Evolutionary conservation across 768 basidiomycete species (phyloP), one percentile per base, ranked within the genome.

Genomic region (Termitomyces titanicus): DNA sequence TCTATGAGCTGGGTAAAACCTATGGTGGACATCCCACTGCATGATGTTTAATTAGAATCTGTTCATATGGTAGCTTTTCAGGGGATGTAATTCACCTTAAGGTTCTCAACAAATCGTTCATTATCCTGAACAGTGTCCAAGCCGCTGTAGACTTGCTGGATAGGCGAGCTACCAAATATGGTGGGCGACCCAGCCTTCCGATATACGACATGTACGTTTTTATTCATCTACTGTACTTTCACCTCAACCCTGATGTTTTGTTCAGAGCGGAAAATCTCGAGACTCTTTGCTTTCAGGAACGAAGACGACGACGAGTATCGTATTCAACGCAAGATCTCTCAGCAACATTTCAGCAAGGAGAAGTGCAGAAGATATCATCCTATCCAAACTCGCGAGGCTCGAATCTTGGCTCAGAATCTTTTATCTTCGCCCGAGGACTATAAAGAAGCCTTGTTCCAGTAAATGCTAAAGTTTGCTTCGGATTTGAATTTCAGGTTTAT

Each of bases 1-100:
- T 70, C 47, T 64, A 68, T 47, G 49, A 66, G 29, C 68, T 68
- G 64, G 63, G 68, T 0, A 67, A 70, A 57, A 60, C 45, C 39
- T 72, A 74, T 55, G 74, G 74, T 70, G n/a, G 27, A 38, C 11
- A 58, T 2, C 9, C 29, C 3, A 29, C 42, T 20, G 12, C 12
- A 12, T 38, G 9, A 17, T 15, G 2, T 5, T 20, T 48, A n/a
- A 18, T 37, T 35, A 2, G 17, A 22, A n/a, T n/a, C 3, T 22
- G 3, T 20, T 22, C n/a, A 18, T 35, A n/a, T 7, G 5, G 9
- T 9, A 7, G n/a, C 17, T n/a, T 44, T 38, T 5, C n/a, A 68
- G 66, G 66, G 1, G 67, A 65, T 37, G 63, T 68, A 13, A 50
- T 64, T 27, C 51, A 56, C 15, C 25, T 66, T 31, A 33, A 53